phyloP scores from a whole-genome alignment of 345 rosid genomes.

The Atalantia buxifolia region DNA sequence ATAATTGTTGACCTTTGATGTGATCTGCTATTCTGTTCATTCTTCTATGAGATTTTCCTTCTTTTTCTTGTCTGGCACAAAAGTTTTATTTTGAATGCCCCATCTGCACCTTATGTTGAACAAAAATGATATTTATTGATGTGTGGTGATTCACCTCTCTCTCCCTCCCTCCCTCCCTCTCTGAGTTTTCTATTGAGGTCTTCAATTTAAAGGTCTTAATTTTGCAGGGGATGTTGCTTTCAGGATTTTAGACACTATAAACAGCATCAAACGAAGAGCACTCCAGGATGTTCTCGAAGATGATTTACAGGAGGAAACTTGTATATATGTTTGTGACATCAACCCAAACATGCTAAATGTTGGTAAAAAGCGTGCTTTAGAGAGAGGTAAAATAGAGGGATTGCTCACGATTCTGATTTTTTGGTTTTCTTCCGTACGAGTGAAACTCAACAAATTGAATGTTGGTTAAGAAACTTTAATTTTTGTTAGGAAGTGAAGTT shows the following conservation, averaged over 20 bases:
- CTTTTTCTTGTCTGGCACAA: too few species aligned
- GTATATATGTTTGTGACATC: conserved; percentile 83
- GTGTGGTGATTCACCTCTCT: background rate
- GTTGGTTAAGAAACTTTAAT: background rate
- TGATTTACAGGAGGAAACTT: conserved; percentile 66
- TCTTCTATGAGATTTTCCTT: too few species aligned
- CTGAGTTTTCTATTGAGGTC: background rate
- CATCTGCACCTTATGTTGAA: background rate
- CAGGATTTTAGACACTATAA: conserved; percentile 64
- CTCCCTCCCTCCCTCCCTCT: background rate
- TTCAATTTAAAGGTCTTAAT: conserved; percentile 13
- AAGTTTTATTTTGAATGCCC: background rate
- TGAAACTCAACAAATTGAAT: background rate
- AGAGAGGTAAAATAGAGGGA: conserved; percentile 53
- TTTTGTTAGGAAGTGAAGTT: background rate
- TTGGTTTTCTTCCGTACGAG: background rate
- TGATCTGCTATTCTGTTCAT: too few species aligned
- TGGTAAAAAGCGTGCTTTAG: conserved; percentile 77
- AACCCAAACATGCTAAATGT: conserved; percentile 88
- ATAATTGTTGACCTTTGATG: too few species aligned
- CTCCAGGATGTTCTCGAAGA: conserved; percentile 52
- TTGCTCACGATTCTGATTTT: background rate
- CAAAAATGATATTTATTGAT: background rate
- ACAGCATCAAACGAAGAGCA: conserved; percentile 57
- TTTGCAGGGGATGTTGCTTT: conserved; percentile 92